A percentile compares a stretch with the other conserved stretches of the same genome.
Conservation (phyloP, 208 protist genomes). For the Wallacemonas rigidus region DNA sequence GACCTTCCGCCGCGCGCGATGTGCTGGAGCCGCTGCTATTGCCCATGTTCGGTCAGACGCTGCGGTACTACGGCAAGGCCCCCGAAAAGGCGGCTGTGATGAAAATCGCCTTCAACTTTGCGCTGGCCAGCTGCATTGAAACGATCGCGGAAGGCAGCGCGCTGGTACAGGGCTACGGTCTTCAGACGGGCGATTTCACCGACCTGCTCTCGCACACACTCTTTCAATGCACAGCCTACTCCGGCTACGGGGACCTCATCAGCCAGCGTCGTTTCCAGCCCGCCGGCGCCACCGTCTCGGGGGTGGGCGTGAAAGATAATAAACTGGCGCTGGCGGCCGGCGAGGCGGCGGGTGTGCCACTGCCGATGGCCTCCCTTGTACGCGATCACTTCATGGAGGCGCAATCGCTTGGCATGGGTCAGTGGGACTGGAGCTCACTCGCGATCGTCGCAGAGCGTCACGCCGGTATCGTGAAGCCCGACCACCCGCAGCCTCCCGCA, state of each 20-base stretch:
- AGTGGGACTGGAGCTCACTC: constrained; percentile 37
- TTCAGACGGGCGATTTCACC: constrained; percentile 26
- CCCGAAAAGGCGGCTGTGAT: constrained; percentile 29
- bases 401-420: constrained; percentile 32
- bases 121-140: constrained; percentile 27
- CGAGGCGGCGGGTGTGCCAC: constrained; percentile 26
- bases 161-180: constrained; percentile 34
- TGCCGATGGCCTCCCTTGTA: constrained; percentile 29
- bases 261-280: constrained; percentile 21
- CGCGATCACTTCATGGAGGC: constrained; percentile 31
- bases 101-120: constrained; percentile 49
- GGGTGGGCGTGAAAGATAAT: constrained; percentile 36
- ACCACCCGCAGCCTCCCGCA: neutral
- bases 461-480: constrained; percentile 25
- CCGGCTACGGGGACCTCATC: constrained; percentile 32
- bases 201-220: constrained; percentile 25
- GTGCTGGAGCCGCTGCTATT: constrained; percentile 31
- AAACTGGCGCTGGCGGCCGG: constrained; percentile 28
- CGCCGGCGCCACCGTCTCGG: constrained; percentile 26
- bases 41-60: constrained; percentile 23
- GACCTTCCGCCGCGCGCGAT: neutral
- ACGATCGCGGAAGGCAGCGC: constrained; percentile 27
- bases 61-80: constrained; percentile 33
- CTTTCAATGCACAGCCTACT: constrained; percentile 35
- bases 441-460: constrained; percentile 35